These are phyloP conservation scores for Pseudogymnoascus sp. DNA, from an alignment of 2,329 filamentous ascomycete species.

Conservation along the genomic window DNA sequence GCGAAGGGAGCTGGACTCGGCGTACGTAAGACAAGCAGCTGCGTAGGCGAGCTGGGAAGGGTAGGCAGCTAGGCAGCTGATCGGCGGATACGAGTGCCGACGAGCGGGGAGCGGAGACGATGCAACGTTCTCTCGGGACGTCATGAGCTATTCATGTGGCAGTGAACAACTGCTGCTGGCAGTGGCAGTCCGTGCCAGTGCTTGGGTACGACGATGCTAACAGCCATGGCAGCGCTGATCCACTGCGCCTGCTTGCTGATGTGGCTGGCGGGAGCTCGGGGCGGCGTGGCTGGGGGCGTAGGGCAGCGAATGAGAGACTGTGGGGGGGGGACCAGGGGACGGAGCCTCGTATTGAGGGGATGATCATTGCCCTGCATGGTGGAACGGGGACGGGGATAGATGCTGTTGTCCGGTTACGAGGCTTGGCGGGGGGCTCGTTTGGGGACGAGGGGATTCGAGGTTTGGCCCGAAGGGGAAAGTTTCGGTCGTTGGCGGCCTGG, in stretches of 20 bases:
- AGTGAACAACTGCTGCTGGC: not conserved
- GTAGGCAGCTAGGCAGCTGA: not conserved
- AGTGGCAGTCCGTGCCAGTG: not conserved
- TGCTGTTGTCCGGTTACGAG: not conserved
- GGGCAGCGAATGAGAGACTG: not conserved
- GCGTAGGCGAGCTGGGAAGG: not conserved
- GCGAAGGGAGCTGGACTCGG: not conserved
- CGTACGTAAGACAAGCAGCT: not conserved
- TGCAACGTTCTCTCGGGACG: not conserved
- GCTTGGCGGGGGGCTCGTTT: not conserved
- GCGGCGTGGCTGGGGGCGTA: not conserved
- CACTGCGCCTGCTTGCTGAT: not conserved
- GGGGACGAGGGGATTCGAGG: not conserved
- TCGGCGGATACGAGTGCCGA: not conserved
- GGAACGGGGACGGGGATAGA: not conserved
- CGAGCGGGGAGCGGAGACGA: not conserved
- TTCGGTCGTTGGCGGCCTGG: not conserved
- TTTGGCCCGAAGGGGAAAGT: not conserved
- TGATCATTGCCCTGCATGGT: not conserved
- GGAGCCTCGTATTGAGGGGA: too few relatives aligned
- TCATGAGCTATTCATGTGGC: not conserved
- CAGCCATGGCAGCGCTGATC: not conserved
- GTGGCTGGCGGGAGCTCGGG: not conserved
- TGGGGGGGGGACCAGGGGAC: not conserved
- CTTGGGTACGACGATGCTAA: not conserved